A percentile compares a stretch with the other conserved stretches of the same genome.
These are phyloP conservation scores for Exophiala bonariae DNA, from an alignment of 2,329 filamentous ascomycete species.

Conservation along the genomic window DNA sequence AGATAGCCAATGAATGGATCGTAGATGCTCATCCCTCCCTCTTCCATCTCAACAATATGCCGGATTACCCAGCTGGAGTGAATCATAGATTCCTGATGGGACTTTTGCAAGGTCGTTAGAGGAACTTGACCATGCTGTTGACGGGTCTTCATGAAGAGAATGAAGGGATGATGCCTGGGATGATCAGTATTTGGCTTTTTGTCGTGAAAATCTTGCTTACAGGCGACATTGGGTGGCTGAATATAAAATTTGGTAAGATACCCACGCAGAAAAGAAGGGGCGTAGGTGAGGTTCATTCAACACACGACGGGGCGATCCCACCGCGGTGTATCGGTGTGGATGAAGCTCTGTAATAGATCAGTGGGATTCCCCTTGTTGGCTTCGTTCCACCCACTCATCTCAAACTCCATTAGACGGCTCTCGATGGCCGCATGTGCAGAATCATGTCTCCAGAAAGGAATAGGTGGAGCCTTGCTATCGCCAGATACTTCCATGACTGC, in stretches of 20 bases:
- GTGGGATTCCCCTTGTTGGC: not conserved
- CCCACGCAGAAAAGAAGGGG: slow-evolving; percentile 30
- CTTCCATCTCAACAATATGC: slow-evolving; percentile 4
- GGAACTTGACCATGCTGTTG: slow-evolving; percentile 28
- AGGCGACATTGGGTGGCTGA: slow-evolving; percentile 12
- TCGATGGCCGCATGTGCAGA: not conserved
- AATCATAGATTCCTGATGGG: slow-evolving; percentile 31
- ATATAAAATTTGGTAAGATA: slow-evolving; percentile 30
- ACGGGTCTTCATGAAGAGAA: slow-evolving; percentile 31
- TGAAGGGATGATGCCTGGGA: slow-evolving; percentile 31
- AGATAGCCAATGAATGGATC: slow-evolving; percentile 33
- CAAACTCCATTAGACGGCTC: slow-evolving; percentile 3
- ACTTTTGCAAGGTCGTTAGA: slow-evolving; percentile 32
- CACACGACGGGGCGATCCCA: slow-evolving; percentile 30
- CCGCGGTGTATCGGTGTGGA: slow-evolving; percentile 30
- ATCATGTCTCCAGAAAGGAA: slow-evolving; percentile 7
- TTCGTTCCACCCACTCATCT: slow-evolving; percentile 4
- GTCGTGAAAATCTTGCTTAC: slow-evolving; percentile 27
- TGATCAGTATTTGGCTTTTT: not conserved
- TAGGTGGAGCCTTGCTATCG: not conserved
- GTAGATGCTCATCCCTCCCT: slow-evolving; percentile 25
- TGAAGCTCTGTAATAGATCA: slow-evolving; percentile 9
- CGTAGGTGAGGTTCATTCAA: slow-evolving; percentile 27
- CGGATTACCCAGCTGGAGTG: slow-evolving; percentile 32
- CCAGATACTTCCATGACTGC: not conserved